Base-by-base conservation (phyloP, 2,329 filamentous ascomycete species). In the Xylaria sp. region DNA sequence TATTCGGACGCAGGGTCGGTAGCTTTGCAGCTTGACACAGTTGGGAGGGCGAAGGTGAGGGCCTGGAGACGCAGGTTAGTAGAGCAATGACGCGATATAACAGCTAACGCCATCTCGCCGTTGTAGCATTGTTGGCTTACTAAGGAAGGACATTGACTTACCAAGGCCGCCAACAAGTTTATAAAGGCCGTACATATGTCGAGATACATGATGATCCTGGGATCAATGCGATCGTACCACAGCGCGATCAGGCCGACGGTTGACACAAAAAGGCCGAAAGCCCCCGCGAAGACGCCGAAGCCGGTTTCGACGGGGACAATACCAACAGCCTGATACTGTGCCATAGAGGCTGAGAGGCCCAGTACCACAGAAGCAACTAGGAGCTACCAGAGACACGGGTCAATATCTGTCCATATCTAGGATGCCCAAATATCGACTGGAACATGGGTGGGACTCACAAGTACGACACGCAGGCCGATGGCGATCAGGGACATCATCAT, bases 281-380 rank as follows among this genome's bases (percentile, higher is more conserved):
- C 54, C 20, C 69, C 69, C 2, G n/a, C 28, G 20, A 66, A 66
- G n/a, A 39, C 28, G 23, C 46, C 13, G 41, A 66, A 60, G 28
- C 54, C 28, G 4, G 69, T 71, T 56, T 69, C 48, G 7, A 31
- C 4, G 2, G 69, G 69, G 18, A 66, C 55, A 2, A 1, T 3
- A 2, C 63, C 69, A 7, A 34, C 23, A 1, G 2, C 59, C 31
- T 71, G 69, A 2, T 69, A 39, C 28, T 23, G 57, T 1, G 63
- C 55, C 52, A 71, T 10, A 25, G 37, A 34, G 20, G 64, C 23
- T 0, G 69, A 71, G 41, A 69, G 44, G 15, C 54, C 59, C 18
- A 71, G 54, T 1, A 71, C 59, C 7, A 64, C 2, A 8, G 51
- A 41, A 2, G 46, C 59, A 2, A 50, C 28, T 8, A 64, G 2